Base-by-base conservation (phyloP, 2,329 filamentous ascomycete species). In the Fusarium sororula region DNA sequence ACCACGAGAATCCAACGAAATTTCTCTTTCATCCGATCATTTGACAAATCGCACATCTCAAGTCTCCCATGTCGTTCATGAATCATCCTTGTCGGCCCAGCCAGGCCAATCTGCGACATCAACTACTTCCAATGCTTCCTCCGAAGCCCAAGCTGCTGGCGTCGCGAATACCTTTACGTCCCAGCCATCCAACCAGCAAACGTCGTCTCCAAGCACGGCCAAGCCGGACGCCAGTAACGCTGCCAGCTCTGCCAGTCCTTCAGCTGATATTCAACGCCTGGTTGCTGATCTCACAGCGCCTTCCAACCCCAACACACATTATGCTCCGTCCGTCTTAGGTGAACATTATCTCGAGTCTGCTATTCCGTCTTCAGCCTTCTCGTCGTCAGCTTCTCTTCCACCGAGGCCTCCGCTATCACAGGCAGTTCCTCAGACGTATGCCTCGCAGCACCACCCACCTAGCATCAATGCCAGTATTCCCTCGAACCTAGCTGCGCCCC, bases 351-450 rank as follows among this genome's bases (percentile, higher is more conserved):
- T 75, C 70, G 68, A 75, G 50, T 63, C 48, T 45, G 75, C 76
- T 55, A 68, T 79, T 75, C 71, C 79, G 68, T 70, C 78, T 60
- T 78, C 81, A 74, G 80, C 80, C 42, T 73, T 84, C 74, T 81
- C 81, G 73, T 78, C 80, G 38, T 78, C 83, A 44, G 79, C 85
- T 70, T 83, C 86, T 78, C 81, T 89, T 68, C 87, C 86, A 76
- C 80, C 85, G 63, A 84, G 84, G 76, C 86, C 85, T 56, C 85
- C 85, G 54, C 73, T 82, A 68, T 81, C 84, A 35, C 82, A 85
- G 68, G 79, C 80, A 66, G 75, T 77, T 61, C 73, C 82, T 71
- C 82, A 83, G 66, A 78, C 82, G 68, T 82, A 84, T 78, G 75
- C 78, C 45, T 82, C 83, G 50, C 82, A 83, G 63, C 79, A 82